A percentile compares a stretch with the other conserved stretches of the same genome.
Conservation (phyloP, 441 rosid species). For the Cnidoscolus chayamansa region DNA sequence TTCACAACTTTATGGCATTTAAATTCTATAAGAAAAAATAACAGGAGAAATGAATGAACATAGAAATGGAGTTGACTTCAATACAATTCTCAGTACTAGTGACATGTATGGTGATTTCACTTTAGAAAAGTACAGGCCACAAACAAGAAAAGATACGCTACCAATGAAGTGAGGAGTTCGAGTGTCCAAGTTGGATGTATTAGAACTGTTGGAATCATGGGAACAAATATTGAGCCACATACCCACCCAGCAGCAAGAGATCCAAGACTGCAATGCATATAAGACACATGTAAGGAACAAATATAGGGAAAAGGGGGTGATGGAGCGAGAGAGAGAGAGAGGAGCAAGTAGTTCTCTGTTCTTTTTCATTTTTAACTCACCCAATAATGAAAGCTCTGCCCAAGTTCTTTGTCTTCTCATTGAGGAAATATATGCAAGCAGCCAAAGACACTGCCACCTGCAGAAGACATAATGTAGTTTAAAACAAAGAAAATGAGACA, state of each 20-base stretch:
- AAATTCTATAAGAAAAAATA: neutral
- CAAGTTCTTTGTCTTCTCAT: constrained; percentile 85
- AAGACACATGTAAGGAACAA: constrained; percentile 5
- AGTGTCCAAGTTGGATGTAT: constrained; percentile 88
- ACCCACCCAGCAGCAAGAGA: constrained; percentile 78
- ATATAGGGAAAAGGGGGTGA: neutral
- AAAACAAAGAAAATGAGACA: neutral
- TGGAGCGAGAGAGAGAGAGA: neutral
- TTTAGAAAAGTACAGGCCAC: constrained; percentile 83
- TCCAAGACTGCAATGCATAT: constrained; percentile 50
- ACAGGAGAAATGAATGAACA: neutral
- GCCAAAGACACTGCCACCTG: constrained; percentile 94
- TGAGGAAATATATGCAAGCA: constrained; percentile 89
- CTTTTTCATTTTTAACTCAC: constrained; percentile 37
- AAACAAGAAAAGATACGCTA: constrained; percentile 71
- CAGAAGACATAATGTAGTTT: constrained; percentile 6
- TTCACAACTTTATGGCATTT: neutral
- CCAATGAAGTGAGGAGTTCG: constrained; percentile 85
- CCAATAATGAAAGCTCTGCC: constrained; percentile 81
- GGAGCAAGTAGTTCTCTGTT: neutral
- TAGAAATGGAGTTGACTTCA: neutral
- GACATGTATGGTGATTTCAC: constrained; percentile 28
- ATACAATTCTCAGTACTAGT: neutral
- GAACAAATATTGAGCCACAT: constrained; percentile 68
- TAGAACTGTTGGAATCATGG: constrained; percentile 67